Evolutionary conservation across 2,329 filamentous ascomycete species (phyloP).

Genomic region (Periconia sp.): DNA sequence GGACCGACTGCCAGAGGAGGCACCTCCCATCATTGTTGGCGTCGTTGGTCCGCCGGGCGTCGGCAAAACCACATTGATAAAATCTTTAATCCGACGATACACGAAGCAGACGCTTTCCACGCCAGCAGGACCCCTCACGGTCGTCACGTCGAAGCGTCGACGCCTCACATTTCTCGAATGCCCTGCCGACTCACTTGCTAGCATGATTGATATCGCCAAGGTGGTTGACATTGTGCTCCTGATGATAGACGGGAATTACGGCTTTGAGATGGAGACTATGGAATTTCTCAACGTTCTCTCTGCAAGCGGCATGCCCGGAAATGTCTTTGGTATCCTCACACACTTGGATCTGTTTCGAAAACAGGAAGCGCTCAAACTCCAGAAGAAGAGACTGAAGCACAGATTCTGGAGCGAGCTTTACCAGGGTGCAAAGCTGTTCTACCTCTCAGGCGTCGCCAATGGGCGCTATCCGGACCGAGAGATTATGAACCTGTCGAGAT

Average conservation of each 20-base stretch:
- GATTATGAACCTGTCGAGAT: slow-evolving; percentile 92
- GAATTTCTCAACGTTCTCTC: slow-evolving; percentile 94
- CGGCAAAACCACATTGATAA: slow-evolving; percentile 94
- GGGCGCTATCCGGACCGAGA: slow-evolving; percentile 96
- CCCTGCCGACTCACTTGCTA: slow-evolving; percentile 88
- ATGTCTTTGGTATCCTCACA: slow-evolving; percentile 95
- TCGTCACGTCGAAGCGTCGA: slow-evolving; percentile 95
- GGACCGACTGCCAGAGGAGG: slow-evolving; percentile 93
- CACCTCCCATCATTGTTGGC: slow-evolving; percentile 88
- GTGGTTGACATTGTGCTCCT: slow-evolving; percentile 96
- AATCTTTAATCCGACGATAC: slow-evolving; percentile 91
- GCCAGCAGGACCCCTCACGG: slow-evolving; percentile 89
- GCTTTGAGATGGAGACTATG: slow-evolving; percentile 99
- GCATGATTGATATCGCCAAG: slow-evolving; percentile 97
- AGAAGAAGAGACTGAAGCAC: slow-evolving; percentile 96
- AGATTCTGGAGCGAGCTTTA: slow-evolving; percentile 97
- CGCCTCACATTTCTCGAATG: slow-evolving; percentile 96
- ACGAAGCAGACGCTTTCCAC: slow-evolving; percentile 93
- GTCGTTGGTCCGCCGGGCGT: slow-evolving; percentile 94
- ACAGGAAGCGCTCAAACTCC: slow-evolving; percentile 86
- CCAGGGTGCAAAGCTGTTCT: slow-evolving; percentile 95
- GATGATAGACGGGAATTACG: slow-evolving; percentile 98
- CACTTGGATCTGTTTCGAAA: slow-evolving; percentile 96
- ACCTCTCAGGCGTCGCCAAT: slow-evolving; percentile 94
- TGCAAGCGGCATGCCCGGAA: slow-evolving; percentile 97